Base-by-base conservation (phyloP, 805 yeast genomes). In the Myxozyma neotropica region DNA sequence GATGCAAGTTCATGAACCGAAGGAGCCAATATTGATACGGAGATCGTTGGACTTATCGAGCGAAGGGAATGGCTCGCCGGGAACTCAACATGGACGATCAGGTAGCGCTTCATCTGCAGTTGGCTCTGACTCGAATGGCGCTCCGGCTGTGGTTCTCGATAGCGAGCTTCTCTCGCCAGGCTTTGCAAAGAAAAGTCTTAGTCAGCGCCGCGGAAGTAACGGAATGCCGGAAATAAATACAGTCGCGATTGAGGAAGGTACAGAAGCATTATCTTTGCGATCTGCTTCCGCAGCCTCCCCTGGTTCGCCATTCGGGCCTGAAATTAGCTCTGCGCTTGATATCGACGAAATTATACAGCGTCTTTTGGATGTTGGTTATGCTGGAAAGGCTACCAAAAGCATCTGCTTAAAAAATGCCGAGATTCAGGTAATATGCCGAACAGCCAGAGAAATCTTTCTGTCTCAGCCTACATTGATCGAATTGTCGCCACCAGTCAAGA, bases 361-460 rank as follows among this genome's bases (percentile, higher is more conserved):
- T 67, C 79, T 94, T 64, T 79, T 94, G 64, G 98, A 94, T 75
- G 96, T 97, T 0, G 99, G 98, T 8, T 94, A 94, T 74, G 83
- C 92, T 12, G 98, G 97, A 6, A 94, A 93, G 73, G 81, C 96
- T 70, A 90, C 97, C 8, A 91, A 89, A 74, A 82, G 84, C 61
- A 86, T 94, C 47, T 92, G 98, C 73, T 77, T 94, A 57, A 93
- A 93, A 70, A 89, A 87, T 73, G 79, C 86, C n/a, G 97, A 94
- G 71, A 92, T 94, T 64, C 88, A 91, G 26, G 80, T 84, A 65
- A 86, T 94, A 45, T 94, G 99, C 75, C 81, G 88, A 40, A 83
- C 84, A 40, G 96, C 97, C 2, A 80, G 97, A 62, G 97, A 94
- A 70, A 85, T 93, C 15, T 89, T 94, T 69, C 76, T 94, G 58